Evolutionary conservation across 768 basidiomycete genomes (phyloP).

Genomic region (Candolleomyces aberdarensis): DNA sequence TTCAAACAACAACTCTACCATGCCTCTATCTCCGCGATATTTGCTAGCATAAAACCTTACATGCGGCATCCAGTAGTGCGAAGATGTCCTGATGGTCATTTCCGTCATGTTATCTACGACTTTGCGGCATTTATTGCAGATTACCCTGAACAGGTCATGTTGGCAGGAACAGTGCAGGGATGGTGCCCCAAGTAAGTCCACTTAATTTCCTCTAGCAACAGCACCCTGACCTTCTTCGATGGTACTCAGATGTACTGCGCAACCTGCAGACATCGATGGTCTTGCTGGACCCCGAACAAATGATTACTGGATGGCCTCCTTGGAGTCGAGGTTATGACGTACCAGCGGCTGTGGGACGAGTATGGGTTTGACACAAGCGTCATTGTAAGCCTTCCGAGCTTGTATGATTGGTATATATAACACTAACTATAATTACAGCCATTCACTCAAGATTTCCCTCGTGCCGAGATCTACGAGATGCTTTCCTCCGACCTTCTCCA

Average conservation of each 20-base stretch:
- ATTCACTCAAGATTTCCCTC: slow-evolving; percentile 27
- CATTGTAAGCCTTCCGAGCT: too few relatives aligned
- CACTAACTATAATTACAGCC: too few relatives aligned
- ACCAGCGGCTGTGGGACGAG: slow-evolving; percentile 3
- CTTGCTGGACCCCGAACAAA: not conserved
- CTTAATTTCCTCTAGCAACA: not conserved
- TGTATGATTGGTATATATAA: too few relatives aligned
- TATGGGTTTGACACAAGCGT: slow-evolving; percentile 7
- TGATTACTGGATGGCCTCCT: not conserved
- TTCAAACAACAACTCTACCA: slow-evolving; percentile 11
- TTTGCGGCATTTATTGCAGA: slow-evolving; percentile 19
- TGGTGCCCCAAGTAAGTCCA: slow-evolving; percentile 15
- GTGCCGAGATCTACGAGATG: slow-evolving; percentile 31
- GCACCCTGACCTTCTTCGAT: too few relatives aligned
- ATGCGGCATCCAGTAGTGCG: slow-evolving; percentile 6
- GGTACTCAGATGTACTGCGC: slow-evolving; percentile 7
- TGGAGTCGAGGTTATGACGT: not conserved
- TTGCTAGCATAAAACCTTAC: not conserved
- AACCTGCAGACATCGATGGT: not conserved
- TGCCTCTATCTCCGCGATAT: not conserved
- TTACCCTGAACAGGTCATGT: slow-evolving; percentile 19
- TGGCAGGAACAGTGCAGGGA: slow-evolving; percentile 14
- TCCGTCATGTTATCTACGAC: slow-evolving; percentile 4
- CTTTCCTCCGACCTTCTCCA: slow-evolving; percentile 32
- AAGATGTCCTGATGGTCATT: slow-evolving; percentile 8